Base-by-base conservation (phyloP, 2,329 filamentous ascomycete species). In the Sporothrix globosa region DNA sequence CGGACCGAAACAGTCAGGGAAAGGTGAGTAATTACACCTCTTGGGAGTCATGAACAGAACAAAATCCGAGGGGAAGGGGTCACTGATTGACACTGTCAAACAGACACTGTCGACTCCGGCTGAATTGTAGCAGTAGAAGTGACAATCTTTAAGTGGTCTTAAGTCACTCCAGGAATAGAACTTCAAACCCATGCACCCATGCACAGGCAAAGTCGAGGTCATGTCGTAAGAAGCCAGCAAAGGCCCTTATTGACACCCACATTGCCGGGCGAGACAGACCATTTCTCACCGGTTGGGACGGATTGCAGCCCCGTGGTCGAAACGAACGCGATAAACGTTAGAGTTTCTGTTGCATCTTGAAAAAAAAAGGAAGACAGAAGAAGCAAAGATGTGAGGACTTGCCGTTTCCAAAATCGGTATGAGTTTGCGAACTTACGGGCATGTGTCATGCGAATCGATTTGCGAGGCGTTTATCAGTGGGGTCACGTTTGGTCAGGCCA, bases 181-280 rank as follows among this genome's bases (percentile, higher is more conserved):
- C 27, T 17, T 14, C 52, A 30, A 30, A 11, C 27, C 27, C 52
- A 14, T 13, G 10, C 41, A 44, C 41, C 9, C 30, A 34, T 14
- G 41, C 41, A 17, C 41, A 17, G 14, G 41, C 11, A 44, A 44
- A 44, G 3, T 2, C 7, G 9, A 13, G 9, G 7, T 44, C 41
- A 44, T 5, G 7, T 10, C 2, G 9, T 13, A 44, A 44, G 10
- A 41, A 24, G 41, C n/a, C 10, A 27, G 6, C 14, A 41, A 10
- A 52, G 17, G n/a, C 54, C 54, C 53, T 14, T 14, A 17, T 54
- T 56, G 53, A 39, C 53, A 13, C 27, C 30, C 11, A 39, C 63
- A 54, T 41, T 67, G 48, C 63, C 50, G 11, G n/a, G 30, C 50
- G 66, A 68, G 66, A 68, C 50, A 68, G 34, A 17, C 48, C 21